Conservation (phyloP, 768 basidiomycete species). For the Collybiopsis luxurians region DNA sequence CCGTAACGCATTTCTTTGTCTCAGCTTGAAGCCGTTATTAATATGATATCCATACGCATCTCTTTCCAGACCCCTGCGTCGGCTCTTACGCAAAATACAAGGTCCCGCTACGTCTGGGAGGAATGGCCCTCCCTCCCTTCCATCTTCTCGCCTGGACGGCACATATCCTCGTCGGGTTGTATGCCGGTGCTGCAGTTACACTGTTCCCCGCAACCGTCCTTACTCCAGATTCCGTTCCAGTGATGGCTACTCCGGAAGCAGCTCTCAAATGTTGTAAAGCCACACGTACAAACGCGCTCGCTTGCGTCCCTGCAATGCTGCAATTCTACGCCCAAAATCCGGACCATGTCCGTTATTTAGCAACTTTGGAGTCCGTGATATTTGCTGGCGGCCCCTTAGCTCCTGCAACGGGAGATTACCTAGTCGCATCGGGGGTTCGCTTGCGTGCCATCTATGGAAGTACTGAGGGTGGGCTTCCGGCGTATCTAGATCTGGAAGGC, state of each 20-base stretch:
- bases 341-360: slow-evolving; percentile 13
- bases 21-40: background rate
- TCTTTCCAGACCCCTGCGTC: background rate
- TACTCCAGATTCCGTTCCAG: slow-evolving; percentile 13
- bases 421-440: slow-evolving; percentile 14
- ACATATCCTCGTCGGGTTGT: background rate
- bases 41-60: background rate
- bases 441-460: slow-evolving; percentile 14
- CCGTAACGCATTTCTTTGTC: background rate
- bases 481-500: background rate
- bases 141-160: background rate
- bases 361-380: slow-evolving; percentile 15
- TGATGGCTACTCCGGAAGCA: slow-evolving; percentile 27
- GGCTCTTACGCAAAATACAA: background rate
- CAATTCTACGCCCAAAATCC: slow-evolving; percentile 19
- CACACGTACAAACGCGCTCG: slow-evolving; percentile 11
- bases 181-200: background rate
- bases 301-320: slow-evolving; percentile 23
- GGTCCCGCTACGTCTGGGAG: background rate
- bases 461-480: slow-evolving; percentile 16
- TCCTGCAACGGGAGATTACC: slow-evolving; percentile 8
- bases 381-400: background rate
- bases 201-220: background rate
- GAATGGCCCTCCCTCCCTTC: background rate
- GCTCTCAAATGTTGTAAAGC: slow-evolving; percentile 16